Percentiles rank a stretch among this genome's conserved stretches.
phyloP scores from a whole-genome alignment of 2,329 filamentous ascomycete species.

The Aspergillus alliaceus region DNA sequence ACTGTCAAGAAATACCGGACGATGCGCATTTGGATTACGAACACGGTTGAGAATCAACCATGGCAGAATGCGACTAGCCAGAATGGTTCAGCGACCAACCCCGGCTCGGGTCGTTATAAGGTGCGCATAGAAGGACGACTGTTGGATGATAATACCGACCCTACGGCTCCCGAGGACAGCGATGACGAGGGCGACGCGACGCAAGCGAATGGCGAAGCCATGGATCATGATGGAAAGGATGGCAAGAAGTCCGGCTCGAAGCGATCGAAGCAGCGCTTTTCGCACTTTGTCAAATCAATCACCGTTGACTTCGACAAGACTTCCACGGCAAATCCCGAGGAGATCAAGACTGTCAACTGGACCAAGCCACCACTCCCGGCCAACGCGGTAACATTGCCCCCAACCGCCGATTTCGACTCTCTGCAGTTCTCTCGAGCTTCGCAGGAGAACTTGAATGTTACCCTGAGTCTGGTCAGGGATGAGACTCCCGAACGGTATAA shows the following conservation, averaged over 20 bases:
- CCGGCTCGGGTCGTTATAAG: constrained; percentile 59
- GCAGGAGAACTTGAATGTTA: constrained; percentile 90
- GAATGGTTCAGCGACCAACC: constrained; percentile 58
- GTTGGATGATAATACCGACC: constrained; percentile 67
- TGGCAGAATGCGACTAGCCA: constrained; percentile 94
- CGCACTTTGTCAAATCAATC: constrained; percentile 54
- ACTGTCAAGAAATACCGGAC: constrained; percentile 79
- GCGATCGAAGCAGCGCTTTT: constrained; percentile 43
- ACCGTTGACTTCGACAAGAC: constrained; percentile 53
- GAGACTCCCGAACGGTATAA: constrained; percentile 83
- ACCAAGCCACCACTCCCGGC: constrained; percentile 68
- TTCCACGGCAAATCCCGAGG: constrained; percentile 41
- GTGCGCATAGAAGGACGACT: constrained; percentile 90
- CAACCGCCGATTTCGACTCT: constrained; percentile 80
- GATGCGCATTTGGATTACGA: constrained; percentile 89
- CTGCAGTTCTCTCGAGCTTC: constrained; percentile 87
- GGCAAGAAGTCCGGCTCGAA: constrained; percentile 29
- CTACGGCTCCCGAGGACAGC: constrained; percentile 51
- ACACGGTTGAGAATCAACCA: constrained; percentile 89
- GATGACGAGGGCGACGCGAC: constrained; percentile 42
- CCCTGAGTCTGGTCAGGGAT: constrained; percentile 79
- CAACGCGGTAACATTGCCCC: constrained; percentile 54
- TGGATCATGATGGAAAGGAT: constrained; percentile 60
- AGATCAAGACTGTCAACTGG: constrained; percentile 68
- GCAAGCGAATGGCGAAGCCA: constrained; percentile 47